A percentile compares a stretch with the other conserved stretches of the same genome.
These are phyloP conservation scores for Colletotrichum aenigma DNA, from an alignment of 2,329 filamentous ascomycete species.

Conservation along the genomic window DNA sequence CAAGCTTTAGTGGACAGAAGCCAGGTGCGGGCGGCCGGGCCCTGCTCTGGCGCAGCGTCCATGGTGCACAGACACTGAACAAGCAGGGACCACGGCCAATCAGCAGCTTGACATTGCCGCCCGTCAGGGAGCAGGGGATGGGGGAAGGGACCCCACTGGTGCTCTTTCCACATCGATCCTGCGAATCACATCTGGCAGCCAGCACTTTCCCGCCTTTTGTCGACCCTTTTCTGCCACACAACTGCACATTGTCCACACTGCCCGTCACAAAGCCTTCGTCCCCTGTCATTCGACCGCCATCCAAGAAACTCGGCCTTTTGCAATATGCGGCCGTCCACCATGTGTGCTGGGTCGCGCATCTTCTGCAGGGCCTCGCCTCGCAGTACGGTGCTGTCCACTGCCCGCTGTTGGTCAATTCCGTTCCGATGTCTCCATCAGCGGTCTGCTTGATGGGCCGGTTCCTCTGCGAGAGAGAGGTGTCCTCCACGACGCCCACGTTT, in stretches of 20 bases:
- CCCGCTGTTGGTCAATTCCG: constrained; percentile 14
- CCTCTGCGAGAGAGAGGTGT: background rate
- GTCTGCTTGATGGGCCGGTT: background rate
- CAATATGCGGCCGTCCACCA: constrained; percentile 1
- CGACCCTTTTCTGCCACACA: background rate
- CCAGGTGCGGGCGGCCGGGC: background rate
- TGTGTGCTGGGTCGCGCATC: background rate
- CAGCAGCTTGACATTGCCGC: constrained; percentile 26
- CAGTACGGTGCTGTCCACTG: background rate
- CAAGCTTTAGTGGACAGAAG: background rate
- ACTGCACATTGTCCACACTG: background rate
- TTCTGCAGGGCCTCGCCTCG: constrained; percentile 4
- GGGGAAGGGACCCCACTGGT: constrained; percentile 4
- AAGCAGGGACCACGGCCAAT: constrained; percentile 21
- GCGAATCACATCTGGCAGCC: constrained; percentile 5
- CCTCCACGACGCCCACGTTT: background rate
- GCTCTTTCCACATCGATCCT: background rate
- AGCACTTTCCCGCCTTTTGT: background rate
- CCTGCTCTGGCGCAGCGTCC: background rate
- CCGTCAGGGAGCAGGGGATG: constrained; percentile 21
- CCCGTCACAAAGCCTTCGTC: background rate
- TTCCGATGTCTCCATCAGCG: background rate
- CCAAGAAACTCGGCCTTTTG: constrained; percentile 1
- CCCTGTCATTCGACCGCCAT: constrained; percentile 11
- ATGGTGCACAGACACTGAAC: background rate